These are phyloP conservation scores for Biscogniauxia mediterranea DNA, from an alignment of 2,329 filamentous ascomycete species.

Conservation along the genomic window DNA sequence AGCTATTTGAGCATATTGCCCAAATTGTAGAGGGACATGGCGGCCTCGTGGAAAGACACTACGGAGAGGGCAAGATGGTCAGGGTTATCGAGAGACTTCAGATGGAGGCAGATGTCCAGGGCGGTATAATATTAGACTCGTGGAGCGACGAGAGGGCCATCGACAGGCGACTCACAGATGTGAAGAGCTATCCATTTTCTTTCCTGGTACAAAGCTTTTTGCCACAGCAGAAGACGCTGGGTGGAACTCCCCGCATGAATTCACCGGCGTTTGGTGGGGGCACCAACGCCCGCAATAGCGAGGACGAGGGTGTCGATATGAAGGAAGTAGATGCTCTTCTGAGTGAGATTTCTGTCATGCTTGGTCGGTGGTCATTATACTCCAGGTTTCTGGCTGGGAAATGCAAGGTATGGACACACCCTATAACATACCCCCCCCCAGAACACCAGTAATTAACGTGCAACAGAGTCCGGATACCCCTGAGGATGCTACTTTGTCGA, in stretches of 20 bases:
- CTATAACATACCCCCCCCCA: neutral
- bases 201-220: slow-evolving; percentile 95
- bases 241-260: slow-evolving; percentile 64
- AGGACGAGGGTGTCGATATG: slow-evolving; percentile 95
- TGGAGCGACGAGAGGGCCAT: slow-evolving; percentile 89
- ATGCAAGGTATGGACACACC: slow-evolving; percentile 62
- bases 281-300: slow-evolving; percentile 59
- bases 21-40: slow-evolving; percentile 94
- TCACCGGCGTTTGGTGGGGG: slow-evolving; percentile 68
- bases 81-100: slow-evolving; percentile 91
- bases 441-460: slow-evolving; percentile 25
- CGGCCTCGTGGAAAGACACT: slow-evolving; percentile 87
- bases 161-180: slow-evolving; percentile 84
- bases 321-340: slow-evolving; percentile 89
- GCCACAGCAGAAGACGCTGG: slow-evolving; percentile 61
- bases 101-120: slow-evolving; percentile 92
- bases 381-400: slow-evolving; percentile 85
- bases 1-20: slow-evolving; percentile 94
- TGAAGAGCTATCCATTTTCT: slow-evolving; percentile 96
- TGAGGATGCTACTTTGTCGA: slow-evolving; percentile 55
- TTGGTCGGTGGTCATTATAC: slow-evolving; percentile 90
- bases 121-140: slow-evolving; percentile 90
- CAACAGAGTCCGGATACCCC: slow-evolving; percentile 50
- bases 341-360: slow-evolving; percentile 87
- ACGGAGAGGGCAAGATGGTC: slow-evolving; percentile 89